Evolutionary conservation across 2,329 filamentous ascomycete genomes (phyloP).

Genomic region (Ophiostoma australiae): DNA sequence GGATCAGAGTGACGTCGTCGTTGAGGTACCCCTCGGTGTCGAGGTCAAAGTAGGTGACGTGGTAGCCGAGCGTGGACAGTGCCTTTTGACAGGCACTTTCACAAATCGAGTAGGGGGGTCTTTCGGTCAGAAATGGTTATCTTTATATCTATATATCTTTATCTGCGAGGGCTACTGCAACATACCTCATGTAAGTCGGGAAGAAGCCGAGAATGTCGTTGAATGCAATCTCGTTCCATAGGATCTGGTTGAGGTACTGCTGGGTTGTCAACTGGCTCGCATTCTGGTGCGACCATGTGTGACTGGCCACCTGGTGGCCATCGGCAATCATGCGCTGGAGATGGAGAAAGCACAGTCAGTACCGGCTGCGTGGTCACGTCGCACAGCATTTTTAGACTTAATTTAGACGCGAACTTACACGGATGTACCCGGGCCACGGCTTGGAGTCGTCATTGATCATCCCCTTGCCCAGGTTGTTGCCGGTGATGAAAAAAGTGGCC

Average conservation of each 20-base stretch:
- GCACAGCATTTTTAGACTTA: not conserved
- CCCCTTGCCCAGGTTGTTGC: slow-evolving; percentile 53
- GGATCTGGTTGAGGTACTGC: not conserved
- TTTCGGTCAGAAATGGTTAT: not conserved
- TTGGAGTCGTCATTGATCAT: slow-evolving; percentile 4
- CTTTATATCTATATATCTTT: no score
- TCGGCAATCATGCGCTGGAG: not conserved
- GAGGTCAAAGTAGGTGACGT: not conserved
- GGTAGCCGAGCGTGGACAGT: not conserved
- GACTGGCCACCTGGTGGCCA: not conserved
- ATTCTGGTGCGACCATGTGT: not conserved
- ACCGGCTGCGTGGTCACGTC: not conserved
- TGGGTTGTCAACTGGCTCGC: not conserved
- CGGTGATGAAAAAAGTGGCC: slow-evolving; percentile 64
- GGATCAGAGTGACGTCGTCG: not conserved
- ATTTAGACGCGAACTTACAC: not conserved
- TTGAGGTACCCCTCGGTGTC: not conserved
- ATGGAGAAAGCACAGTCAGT: not conserved
- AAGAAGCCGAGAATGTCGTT: not conserved
- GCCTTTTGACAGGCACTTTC: not conserved
- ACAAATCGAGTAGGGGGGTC: not conserved
- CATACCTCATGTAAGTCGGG: not conserved
- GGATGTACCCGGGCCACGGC: not conserved
- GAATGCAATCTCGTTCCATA: not conserved
- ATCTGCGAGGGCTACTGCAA: no score